Base-by-base conservation (phyloP, 73 alveolate species). In the Paramecium caudatum region DNA sequence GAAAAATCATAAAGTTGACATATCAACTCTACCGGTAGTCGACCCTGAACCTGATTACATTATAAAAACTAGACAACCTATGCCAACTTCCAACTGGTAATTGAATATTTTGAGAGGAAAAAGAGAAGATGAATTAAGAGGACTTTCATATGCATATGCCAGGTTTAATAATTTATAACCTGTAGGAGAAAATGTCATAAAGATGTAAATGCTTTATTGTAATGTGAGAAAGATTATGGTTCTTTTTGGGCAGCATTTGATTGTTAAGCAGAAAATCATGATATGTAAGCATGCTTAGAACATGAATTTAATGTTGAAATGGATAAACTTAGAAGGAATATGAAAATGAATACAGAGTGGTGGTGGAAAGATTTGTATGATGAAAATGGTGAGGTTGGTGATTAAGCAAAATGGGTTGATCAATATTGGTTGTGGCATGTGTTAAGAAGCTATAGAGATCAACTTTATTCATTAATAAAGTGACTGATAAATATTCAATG, bases 341-440 rank as follows among this genome's bases (percentile, higher is more conserved):
- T 91, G 70, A 45, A 55, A n/a, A 86, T 94, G 63, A 90, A 91
- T 61, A 30, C 82, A 8, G 95, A 91, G 45, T 91, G 95, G 95
- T 91, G 95, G 95, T 91, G 95, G 95, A 91, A 41, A 39, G 92
- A 90, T 80, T 50, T 91, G 10, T 74, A 91, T 78, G 94, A 91
- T 91, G 92, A 86, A 70, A 81, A 91, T 74, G 95, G 95, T 21
- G 95, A 91, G 45, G 87, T 90, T 9, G 94, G 94, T 2, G 94
- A 86, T 15, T 65, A 91, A 68, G 95, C 95, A 41, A 46, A 62
- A 25, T 86, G 93, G 93, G 46, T 37, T 41, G 93, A 86, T 63
- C 90, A 86, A 45, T 86, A 78, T 70, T 86, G 93, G 93, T 43
- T 74, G 19, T 1, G 36, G 17, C 62, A 63, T 9, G 43, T 27